Conservation (phyloP, 768 basidiomycete genomes). For the Pisolithus marmoratus region DNA sequence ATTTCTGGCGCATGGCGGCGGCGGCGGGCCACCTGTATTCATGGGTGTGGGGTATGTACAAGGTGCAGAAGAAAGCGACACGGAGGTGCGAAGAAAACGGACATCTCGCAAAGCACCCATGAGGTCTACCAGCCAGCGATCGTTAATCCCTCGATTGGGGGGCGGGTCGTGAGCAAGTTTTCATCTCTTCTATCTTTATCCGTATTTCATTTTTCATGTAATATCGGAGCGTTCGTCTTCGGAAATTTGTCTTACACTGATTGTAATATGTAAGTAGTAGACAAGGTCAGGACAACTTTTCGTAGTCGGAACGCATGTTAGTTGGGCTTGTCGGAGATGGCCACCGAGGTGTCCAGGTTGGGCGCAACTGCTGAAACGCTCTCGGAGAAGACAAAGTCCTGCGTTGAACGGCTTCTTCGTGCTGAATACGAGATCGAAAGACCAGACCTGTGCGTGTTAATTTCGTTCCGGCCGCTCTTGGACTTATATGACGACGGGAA, state of each 20-base stretch:
- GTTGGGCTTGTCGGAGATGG: not conserved
- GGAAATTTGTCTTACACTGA: not conserved
- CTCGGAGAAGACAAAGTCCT: constrained; percentile 16
- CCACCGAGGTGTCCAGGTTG: not conserved
- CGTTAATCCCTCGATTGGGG: constrained; percentile 22
- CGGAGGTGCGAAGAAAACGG: constrained; percentile 3
- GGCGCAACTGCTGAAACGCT: constrained; percentile 7
- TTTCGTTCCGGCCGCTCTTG: not conserved
- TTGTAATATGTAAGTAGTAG: too few relatives aligned
- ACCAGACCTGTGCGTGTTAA: constrained; percentile 48
- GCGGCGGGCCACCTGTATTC: constrained; percentile 62
- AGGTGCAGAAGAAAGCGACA: constrained; percentile 35
- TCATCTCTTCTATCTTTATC: constrained; percentile 17
- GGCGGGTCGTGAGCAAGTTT: constrained; percentile 7
- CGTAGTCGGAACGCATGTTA: too few relatives aligned
- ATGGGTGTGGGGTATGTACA: constrained; percentile 66
- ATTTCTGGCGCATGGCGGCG: constrained; percentile 73
- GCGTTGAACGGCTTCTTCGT: constrained; percentile 36
- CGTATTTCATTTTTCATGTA: constrained; percentile 15
- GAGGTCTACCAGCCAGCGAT: constrained; percentile 11
- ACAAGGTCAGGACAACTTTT: too few relatives aligned
- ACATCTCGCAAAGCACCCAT: constrained; percentile 4
- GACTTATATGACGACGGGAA: not conserved
- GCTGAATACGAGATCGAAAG: constrained; percentile 24
- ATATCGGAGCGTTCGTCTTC: not conserved